Evolutionary conservation across 306 rosid species (phyloP), one percentile per base, ranked within the genome.

Genomic region (Datisca glomerata): DNA sequence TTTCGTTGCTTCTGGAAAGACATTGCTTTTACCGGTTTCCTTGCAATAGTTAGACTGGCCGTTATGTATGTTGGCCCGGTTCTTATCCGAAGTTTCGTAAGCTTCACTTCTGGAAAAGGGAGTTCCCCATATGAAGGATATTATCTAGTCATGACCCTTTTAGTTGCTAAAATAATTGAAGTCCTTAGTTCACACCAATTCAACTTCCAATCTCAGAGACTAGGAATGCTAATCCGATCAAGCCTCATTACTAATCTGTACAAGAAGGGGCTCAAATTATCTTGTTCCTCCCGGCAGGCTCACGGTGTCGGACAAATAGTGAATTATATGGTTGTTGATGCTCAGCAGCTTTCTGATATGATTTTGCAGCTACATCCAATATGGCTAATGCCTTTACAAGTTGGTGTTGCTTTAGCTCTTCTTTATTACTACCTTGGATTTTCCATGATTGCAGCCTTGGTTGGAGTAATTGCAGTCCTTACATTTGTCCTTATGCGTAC

Each of bases 301-400:
- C 97, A 89, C 40, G 97, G 97, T 19, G 71, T 89, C 14, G 97
- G 97, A 40, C 80, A 81, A 35, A 89, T 83, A 22, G 97, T 89
- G 52, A 89, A 89, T 62, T 83, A 89, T 69, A 89, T 89, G 97
- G 93, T 93, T 5, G 93, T 89, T 6, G 97, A 89, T 71, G 60
- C 86, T 0, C 97, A 83, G 18, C 97, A 83, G 52, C 73, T 89
- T 10, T 77, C 97, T 17, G 86, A 89, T 49, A 89, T 89, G 97
- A 89, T 89, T 89, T 62, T 78, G 18, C 95, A 72, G 69, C 46
- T 89, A 24, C 95, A 89, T 24, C 64, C 86, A 1, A 42, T 89
- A 24, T 89, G 97, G 97, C 65, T 89, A 76, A 77, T 74, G 81
- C 97, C 97, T 1, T 53, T 89, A 49, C 97, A 89, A 65, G 72